Evolutionary conservation across 2,329 filamentous ascomycete species (phyloP).

Genomic region (Lasiodiplodia theobromae): DNA sequence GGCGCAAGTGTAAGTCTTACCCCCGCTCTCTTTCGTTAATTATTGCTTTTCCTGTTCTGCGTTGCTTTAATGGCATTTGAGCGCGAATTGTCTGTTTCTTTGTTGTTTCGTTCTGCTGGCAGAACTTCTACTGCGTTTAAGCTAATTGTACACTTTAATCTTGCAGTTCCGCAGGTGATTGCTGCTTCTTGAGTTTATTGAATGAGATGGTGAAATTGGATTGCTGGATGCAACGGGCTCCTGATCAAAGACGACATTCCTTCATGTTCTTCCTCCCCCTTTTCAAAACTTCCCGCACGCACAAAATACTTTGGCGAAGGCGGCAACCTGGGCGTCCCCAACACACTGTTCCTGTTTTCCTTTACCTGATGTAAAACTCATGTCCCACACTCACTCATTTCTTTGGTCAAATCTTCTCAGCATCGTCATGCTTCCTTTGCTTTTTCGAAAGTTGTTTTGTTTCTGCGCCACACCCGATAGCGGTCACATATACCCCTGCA

Average conservation of each 20-base stretch:
- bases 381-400: slow-evolving; percentile 16
- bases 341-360: not conserved
- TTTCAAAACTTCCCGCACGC: slow-evolving; percentile 9
- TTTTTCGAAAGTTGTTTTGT: slow-evolving; percentile 4
- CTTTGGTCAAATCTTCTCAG: not conserved
- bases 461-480: slow-evolving; percentile 7
- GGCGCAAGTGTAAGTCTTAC: slow-evolving; percentile 26
- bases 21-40: not conserved
- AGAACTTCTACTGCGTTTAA: not conserved
- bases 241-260: slow-evolving; percentile 4
- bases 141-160: not conserved
- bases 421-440: not conserved
- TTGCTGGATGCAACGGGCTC: slow-evolving; percentile 12
- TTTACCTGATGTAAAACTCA: slow-evolving; percentile 2
- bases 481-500: slow-evolving; percentile 28
- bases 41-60: not conserved
- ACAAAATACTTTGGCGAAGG: not conserved
- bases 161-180: slow-evolving; percentile 22
- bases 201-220: slow-evolving; percentile 24
- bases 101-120: not conserved
- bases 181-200: slow-evolving; percentile 3
- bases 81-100: not conserved
- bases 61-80: not conserved
- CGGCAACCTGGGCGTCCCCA: slow-evolving; percentile 22
- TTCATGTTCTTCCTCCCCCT: not conserved